These are phyloP conservation scores for Colletotrichum sp. DNA, from an alignment of 2,329 filamentous ascomycete species.

Conservation along the genomic window DNA sequence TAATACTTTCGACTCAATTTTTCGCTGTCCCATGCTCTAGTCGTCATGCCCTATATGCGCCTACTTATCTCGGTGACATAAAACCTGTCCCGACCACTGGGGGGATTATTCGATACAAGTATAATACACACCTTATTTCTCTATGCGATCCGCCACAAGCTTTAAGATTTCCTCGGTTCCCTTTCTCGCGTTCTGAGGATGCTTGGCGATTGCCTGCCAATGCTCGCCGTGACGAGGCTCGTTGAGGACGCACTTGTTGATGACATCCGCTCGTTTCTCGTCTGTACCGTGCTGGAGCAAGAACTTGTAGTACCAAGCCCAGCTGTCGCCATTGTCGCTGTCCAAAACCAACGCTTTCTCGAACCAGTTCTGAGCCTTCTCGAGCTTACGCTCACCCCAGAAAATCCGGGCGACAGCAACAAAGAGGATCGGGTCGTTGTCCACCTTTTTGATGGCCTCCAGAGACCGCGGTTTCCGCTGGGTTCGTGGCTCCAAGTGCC, in stretches of 20 bases:
- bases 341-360: slow-evolving; percentile 92
- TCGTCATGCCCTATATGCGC: neutral
- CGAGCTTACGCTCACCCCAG: slow-evolving; percentile 90
- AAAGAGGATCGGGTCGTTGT: slow-evolving; percentile 88
- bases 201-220: slow-evolving; percentile 88
- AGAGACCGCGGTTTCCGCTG: slow-evolving; percentile 90
- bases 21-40: neutral
- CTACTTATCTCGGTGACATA: neutral
- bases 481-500: slow-evolving; percentile 89
- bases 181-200: slow-evolving; percentile 80
- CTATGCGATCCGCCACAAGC: slow-evolving; percentile 66
- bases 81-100: neutral
- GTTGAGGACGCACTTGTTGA: slow-evolving; percentile 79
- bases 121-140: slow-evolving; percentile 24
- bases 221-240: slow-evolving; percentile 93
- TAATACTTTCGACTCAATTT: neutral
- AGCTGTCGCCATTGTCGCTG: slow-evolving; percentile 86
- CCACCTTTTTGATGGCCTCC: slow-evolving; percentile 96
- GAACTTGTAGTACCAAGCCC: slow-evolving; percentile 99
- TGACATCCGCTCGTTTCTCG: slow-evolving; percentile 87
- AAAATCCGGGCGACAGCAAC: slow-evolving; percentile 94
- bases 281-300: slow-evolving; percentile 89
- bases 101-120: neutral
- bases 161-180: slow-evolving; percentile 82
- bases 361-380: slow-evolving; percentile 97